These are phyloP conservation scores for Malus sieversii DNA, from an alignment of 306 rosid species.

Conservation along the genomic window DNA sequence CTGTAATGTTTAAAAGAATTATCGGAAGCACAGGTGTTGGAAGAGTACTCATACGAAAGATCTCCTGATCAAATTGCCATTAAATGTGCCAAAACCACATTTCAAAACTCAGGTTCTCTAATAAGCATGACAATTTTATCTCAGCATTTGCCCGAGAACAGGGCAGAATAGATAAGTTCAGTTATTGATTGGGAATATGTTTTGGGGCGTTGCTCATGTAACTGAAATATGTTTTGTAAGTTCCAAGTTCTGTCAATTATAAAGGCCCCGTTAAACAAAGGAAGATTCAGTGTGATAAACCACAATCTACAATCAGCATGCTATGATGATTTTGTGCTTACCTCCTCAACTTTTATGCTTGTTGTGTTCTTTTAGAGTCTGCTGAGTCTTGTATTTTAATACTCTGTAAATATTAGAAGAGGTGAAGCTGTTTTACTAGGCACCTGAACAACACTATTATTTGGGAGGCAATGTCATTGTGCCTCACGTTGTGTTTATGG, in stretches of 20 bases:
- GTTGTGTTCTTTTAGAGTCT: neutral
- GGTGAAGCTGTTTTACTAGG: neutral
- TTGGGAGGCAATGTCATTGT: neutral
- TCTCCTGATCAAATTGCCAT: neutral
- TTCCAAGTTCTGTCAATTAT: neutral
- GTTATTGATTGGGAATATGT: neutral
- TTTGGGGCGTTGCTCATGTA: too few relatives aligned
- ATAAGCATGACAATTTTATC: neutral
- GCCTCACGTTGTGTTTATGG: neutral
- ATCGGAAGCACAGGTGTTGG: neutral
- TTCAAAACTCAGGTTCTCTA: neutral
- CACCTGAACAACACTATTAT: neutral
- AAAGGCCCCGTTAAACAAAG: neutral
- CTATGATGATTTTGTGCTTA: neutral
- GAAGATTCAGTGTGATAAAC: neutral
- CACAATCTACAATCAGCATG: neutral
- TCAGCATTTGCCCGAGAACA: neutral
- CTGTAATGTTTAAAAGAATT: neutral
- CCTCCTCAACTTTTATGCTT: neutral
- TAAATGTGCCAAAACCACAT: neutral
- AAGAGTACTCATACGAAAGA: neutral
- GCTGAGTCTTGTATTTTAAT: neutral
- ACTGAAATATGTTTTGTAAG: neutral
- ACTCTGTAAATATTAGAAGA: neutral
- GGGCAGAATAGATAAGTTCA: neutral